Evolutionary conservation across 768 basidiomycete species (phyloP).

Genomic region (Xerocomus brunneocitrinus): DNA sequence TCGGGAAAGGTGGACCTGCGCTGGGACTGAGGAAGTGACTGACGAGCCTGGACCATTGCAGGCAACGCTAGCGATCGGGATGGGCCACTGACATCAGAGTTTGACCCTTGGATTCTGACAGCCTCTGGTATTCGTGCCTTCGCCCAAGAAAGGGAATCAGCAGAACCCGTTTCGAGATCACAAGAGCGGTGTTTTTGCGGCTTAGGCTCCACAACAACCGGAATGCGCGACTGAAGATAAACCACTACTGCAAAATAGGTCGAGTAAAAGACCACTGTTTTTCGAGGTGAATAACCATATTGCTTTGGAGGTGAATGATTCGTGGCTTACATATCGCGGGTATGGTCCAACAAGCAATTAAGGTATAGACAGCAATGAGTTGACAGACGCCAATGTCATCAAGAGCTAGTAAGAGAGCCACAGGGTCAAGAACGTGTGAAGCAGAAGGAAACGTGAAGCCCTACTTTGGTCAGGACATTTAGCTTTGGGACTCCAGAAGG

Average conservation of each 20-base stretch:
- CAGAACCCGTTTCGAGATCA: slow-evolving; percentile 20
- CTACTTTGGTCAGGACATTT: slow-evolving; percentile 42
- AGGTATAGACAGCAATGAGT: slow-evolving; percentile 44
- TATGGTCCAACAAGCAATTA: slow-evolving; percentile 50
- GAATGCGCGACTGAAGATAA: slow-evolving; percentile 31
- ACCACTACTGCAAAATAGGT: slow-evolving; percentile 37
- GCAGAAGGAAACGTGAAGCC: background rate
- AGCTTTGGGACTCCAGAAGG: slow-evolving; percentile 39
- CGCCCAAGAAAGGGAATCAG: slow-evolving; percentile 4
- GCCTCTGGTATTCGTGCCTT: slow-evolving; percentile 4
- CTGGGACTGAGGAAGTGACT: slow-evolving; percentile 3
- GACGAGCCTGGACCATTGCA: slow-evolving; percentile 3
- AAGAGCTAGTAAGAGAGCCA: slow-evolving; percentile 26
- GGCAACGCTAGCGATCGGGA: slow-evolving; percentile 10
- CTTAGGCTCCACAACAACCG: slow-evolving; percentile 15
- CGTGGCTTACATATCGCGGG: slow-evolving; percentile 45
- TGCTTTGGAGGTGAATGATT: background rate
- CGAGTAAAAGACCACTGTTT: slow-evolving; percentile 41
- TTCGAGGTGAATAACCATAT: slow-evolving; percentile 3
- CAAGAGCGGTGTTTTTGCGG: background rate
- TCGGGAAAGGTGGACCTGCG: background rate
- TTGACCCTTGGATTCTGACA: background rate
- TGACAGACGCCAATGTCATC: slow-evolving; percentile 44
- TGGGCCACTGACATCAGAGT: background rate
- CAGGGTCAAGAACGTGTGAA: background rate